Conservation (phyloP, 805 yeast species). For the Priceomyces carsonii region DNA sequence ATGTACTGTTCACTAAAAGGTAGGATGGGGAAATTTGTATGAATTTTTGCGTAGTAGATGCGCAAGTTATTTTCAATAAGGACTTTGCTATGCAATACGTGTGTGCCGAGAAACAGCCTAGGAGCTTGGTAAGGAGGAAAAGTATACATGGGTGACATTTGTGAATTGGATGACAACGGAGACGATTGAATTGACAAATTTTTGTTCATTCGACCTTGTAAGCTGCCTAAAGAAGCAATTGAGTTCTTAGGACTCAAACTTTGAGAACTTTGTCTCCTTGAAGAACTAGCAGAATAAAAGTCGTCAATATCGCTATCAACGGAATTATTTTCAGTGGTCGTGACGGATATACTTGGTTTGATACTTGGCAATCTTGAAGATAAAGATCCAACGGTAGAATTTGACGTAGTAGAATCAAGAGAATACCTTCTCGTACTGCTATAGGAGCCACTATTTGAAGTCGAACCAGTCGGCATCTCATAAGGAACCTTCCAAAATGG, state of each 20-base stretch:
- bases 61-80: conserved; percentile 35
- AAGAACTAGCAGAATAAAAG: conserved; percentile 27
- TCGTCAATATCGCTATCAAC: conserved; percentile 37
- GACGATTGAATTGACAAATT: conserved; percentile 11
- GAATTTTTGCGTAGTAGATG: conserved; percentile 45
- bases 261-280: conserved; percentile 17
- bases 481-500: conserved; percentile 66
- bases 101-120: conserved; percentile 12
- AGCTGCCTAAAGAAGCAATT: conserved; percentile 28
- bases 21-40: conserved; percentile 46
- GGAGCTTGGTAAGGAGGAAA: conserved; percentile 1
- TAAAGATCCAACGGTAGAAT: conserved; percentile 38
- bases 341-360: conserved; percentile 22
- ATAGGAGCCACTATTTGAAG: conserved; percentile 6
- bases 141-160: conserved; percentile 12
- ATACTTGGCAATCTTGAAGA: conserved; percentile 29
- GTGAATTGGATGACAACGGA: conserved; percentile 8
- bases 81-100: conserved; percentile 12
- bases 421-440: conserved; percentile 41
- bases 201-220: conserved; percentile 30
- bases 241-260: conserved; percentile 35
- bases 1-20: conserved; percentile 33
- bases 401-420: conserved; percentile 51
- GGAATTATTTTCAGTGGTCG: conserved; percentile 20
- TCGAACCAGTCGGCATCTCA: conserved; percentile 45